phyloP scores from a whole-genome alignment of 345 rosid species.

The Stellera chamaejasme region DNA sequence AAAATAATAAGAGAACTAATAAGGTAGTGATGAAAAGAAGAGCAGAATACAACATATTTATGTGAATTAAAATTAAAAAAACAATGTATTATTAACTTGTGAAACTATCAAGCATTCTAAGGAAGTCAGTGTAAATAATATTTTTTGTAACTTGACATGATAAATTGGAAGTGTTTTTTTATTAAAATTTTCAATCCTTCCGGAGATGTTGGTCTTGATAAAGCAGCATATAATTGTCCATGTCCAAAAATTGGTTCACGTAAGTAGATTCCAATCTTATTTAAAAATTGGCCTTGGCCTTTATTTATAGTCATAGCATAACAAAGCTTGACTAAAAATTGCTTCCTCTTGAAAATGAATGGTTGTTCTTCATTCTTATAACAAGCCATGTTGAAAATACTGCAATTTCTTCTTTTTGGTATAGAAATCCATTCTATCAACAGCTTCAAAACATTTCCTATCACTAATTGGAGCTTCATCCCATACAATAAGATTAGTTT shows the following conservation, averaged over 20 bases:
- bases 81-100: too few relatives aligned
- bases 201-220: background rate
- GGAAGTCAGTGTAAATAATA: too few relatives aligned
- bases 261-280: background rate
- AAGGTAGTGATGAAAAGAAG: too few relatives aligned
- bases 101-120: too few relatives aligned
- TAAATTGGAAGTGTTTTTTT: too few relatives aligned
- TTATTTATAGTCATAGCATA: constrained; percentile 3
- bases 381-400: background rate
- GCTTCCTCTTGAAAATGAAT: background rate
- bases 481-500: background rate
- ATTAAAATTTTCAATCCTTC: background rate
- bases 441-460: background rate
- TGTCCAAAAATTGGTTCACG: background rate
- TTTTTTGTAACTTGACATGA: too few relatives aligned
- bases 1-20: too few relatives aligned
- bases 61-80: too few relatives aligned
- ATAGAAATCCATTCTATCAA: too few relatives aligned
- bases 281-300: background rate
- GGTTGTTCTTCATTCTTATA: background rate
- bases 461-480: background rate
- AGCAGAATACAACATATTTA: too few relatives aligned
- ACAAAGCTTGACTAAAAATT: background rate
- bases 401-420: too few relatives aligned
- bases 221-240: background rate